Percentiles rank a stretch among this genome's conserved stretches.
These are phyloP conservation scores for Aspergillus sp. DNA, from an alignment of 2,329 filamentous ascomycete species.

Conservation along the genomic window DNA sequence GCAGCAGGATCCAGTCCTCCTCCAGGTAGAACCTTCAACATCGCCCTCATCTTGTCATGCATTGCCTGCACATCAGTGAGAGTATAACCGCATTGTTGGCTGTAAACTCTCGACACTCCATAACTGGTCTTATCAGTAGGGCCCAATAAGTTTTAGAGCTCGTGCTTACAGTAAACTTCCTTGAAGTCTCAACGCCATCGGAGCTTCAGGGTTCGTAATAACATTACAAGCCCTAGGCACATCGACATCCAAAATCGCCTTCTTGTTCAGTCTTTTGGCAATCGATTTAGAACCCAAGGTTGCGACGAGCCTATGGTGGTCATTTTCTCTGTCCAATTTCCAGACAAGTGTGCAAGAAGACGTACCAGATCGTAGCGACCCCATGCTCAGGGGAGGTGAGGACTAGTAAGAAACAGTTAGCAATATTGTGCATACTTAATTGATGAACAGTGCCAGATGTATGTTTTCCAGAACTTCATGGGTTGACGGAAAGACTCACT, in stretches of 20 bases:
- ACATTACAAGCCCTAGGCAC: constrained; percentile 79
- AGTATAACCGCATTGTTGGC: constrained; percentile 80
- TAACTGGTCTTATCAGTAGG: constrained; percentile 43
- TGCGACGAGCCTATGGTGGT: constrained; percentile 67
- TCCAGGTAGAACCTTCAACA: constrained; percentile 53
- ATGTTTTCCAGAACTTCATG: no score
- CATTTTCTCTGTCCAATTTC: background rate
- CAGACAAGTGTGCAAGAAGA: background rate
- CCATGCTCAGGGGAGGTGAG: constrained; percentile 83
- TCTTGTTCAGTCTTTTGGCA: constrained; percentile 68
- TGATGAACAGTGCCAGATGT: background rate
- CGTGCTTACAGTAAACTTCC: constrained; percentile 66
- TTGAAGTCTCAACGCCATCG: constrained; percentile 83
- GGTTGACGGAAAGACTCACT: constrained; percentile 49
- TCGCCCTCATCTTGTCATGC: constrained; percentile 63
- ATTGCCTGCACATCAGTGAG: constrained; percentile 71
- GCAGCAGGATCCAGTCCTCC: constrained; percentile 63
- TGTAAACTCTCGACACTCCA: constrained; percentile 76
- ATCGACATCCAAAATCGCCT: constrained; percentile 82
- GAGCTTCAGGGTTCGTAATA: constrained; percentile 78
- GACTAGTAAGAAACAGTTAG: constrained; percentile 43
- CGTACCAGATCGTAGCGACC: constrained; percentile 88
- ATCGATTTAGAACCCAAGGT: constrained; percentile 70
- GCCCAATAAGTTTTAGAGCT: background rate
- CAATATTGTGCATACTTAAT: background rate